Evolutionary conservation across 2,329 filamentous ascomycete species (phyloP).

Genomic region (Ciborinia camelliae): DNA sequence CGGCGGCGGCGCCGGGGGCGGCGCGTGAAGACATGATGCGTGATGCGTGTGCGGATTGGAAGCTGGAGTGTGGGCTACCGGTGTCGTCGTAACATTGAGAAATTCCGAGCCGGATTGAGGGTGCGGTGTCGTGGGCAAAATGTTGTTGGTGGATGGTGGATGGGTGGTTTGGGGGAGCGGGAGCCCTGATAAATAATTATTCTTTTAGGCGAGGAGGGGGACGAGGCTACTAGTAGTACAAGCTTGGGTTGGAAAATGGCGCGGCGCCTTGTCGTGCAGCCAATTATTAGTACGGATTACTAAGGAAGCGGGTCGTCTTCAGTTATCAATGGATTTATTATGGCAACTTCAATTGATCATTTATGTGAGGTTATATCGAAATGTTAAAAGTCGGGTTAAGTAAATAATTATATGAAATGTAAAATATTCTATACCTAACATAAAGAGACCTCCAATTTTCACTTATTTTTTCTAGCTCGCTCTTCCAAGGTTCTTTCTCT

Average conservation of each 20-base stretch:
- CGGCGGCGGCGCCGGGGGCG: neutral
- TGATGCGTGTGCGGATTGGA: conserved; percentile 2
- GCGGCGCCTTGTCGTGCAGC: conserved; percentile 10
- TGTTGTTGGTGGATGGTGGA: no score
- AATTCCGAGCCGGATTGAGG: neutral
- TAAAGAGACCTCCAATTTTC: no score
- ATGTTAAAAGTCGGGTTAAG: neutral
- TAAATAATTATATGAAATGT: no score
- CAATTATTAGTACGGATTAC: neutral
- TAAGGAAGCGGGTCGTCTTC: conserved; percentile 10
- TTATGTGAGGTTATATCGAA: no score
- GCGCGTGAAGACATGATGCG: conserved; percentile 13
- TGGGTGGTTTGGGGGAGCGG: neutral
- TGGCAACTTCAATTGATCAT: no score
- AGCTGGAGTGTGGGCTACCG: conserved; percentile 26
- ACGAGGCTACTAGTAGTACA: conserved; percentile 12
- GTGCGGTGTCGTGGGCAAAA: neutral
- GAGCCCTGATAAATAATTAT: conserved; percentile 20
- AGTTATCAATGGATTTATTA: neutral
- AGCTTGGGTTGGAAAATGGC: no score
- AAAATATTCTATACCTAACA: no score
- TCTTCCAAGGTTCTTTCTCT: no score
- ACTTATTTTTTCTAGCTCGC: no score
- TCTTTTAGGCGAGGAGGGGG: conserved; percentile 19
- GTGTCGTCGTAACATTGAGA: conserved; percentile 26